These are phyloP conservation scores for Sarcodon aspratus DNA, from an alignment of 768 basidiomycete species.

Conservation along the genomic window DNA sequence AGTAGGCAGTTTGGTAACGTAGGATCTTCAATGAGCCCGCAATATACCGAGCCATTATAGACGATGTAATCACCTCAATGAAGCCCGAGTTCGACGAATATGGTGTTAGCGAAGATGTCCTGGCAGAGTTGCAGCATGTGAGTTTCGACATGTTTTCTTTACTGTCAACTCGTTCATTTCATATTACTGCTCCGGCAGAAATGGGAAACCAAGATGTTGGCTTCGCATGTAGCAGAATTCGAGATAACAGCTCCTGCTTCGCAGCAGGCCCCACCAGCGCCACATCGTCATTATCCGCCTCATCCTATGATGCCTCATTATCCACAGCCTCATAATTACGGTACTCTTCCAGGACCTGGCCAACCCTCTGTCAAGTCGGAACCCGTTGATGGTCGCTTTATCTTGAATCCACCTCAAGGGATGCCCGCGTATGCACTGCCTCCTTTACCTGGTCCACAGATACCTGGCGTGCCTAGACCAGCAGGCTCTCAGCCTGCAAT, in stretches of 20 bases:
- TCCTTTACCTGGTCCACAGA: constrained; percentile 51
- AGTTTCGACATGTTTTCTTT: constrained; percentile 24
- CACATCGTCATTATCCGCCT: constrained; percentile 33
- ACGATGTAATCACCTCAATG: constrained; percentile 85
- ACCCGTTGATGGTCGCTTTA: constrained; percentile 59
- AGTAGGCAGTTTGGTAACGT: constrained; percentile 31
- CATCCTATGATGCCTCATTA: constrained; percentile 3
- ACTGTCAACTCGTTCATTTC: constrained; percentile 5
- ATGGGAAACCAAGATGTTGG: constrained; percentile 93
- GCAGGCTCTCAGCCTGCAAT: constrained; percentile 47
- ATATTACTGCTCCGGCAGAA: constrained; percentile 39
- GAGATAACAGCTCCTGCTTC: constrained; percentile 37
- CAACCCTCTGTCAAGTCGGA: constrained; percentile 60
- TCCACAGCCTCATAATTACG: constrained; percentile 20
- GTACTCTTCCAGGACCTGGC: constrained; percentile 12
- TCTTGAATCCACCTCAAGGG: constrained; percentile 33
- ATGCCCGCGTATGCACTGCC: constrained; percentile 44
- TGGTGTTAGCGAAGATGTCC: constrained; percentile 82
- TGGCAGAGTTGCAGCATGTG: constrained; percentile 83
- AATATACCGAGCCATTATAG: constrained; percentile 91
- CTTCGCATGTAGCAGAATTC: constrained; percentile 94
- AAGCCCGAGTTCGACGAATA: constrained; percentile 95
- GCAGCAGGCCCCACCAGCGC: constrained; percentile 30
- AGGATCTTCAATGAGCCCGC: constrained; percentile 53
- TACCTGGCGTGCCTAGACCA: constrained; percentile 38